phyloP scores from a whole-genome alignment of 306 rosid species.

The Erythrophleum fordii region DNA sequence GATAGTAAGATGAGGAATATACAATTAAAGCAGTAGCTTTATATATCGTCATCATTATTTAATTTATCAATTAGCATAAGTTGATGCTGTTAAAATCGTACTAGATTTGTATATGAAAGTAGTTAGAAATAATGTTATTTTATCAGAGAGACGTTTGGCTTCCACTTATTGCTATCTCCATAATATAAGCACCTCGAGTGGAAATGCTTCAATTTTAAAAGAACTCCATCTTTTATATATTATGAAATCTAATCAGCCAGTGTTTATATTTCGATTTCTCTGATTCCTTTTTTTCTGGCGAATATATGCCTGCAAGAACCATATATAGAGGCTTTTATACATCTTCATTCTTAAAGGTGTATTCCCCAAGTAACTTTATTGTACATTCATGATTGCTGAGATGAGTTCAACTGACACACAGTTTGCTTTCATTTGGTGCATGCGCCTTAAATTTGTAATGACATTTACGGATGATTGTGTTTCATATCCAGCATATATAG shows the following conservation, averaged over 20 bases:
- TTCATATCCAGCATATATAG: too few species aligned
- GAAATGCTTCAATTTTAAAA: background rate
- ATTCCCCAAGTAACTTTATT: background rate
- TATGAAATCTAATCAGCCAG: background rate
- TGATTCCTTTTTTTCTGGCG: background rate
- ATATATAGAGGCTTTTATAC: background rate
- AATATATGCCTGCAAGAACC: slow-evolving; percentile 7
- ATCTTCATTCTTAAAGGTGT: background rate
- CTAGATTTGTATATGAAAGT: slow-evolving; percentile 1
- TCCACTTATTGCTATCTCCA: slow-evolving; percentile 22
- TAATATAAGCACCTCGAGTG: slow-evolving; percentile 4
- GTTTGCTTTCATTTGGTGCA: background rate
- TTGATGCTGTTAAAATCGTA: slow-evolving; percentile 31
- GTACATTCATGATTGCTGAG: background rate
- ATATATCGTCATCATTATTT: slow-evolving; percentile 20
- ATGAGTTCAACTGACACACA: background rate
- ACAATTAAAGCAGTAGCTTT: slow-evolving; percentile 34
- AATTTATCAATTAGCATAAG: slow-evolving; percentile 6
- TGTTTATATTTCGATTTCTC: background rate
- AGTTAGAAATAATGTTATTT: slow-evolving; percentile 17
- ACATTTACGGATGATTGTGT: background rate
- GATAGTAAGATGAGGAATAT: background rate
- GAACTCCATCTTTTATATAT: background rate
- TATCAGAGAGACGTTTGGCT: background rate
- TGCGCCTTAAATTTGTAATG: background rate